Percentiles rank a stretch among this genome's conserved stretches.
Conservation (phyloP, 768 basidiomycete species). For the Psilocybe tampanensis region DNA sequence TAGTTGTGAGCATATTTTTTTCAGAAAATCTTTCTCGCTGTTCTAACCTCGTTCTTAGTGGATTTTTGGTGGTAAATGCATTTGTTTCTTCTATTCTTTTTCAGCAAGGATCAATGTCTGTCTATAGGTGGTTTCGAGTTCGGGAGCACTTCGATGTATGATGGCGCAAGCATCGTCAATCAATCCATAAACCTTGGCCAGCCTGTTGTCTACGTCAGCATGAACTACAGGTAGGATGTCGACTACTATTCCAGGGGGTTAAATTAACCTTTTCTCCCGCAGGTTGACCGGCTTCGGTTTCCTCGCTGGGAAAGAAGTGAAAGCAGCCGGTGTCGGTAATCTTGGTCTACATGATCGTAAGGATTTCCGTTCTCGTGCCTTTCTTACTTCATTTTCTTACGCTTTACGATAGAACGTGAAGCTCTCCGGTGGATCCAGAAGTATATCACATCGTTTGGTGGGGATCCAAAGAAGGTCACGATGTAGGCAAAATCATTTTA, state of each 20-base stretch:
- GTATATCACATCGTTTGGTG: constrained; percentile 65
- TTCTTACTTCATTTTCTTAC: not conserved
- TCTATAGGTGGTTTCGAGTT: constrained; percentile 15
- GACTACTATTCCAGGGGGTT: too few species aligned
- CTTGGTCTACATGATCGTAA: constrained; percentile 67
- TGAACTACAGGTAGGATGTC: constrained; percentile 47
- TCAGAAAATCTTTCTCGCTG: not conserved
- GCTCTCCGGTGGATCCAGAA: constrained; percentile 68
- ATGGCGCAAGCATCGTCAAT: constrained; percentile 33
- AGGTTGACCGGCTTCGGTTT: constrained; percentile 49
- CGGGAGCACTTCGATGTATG: constrained; percentile 38
- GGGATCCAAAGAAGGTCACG: constrained; percentile 61
- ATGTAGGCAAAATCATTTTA: constrained; percentile 33
- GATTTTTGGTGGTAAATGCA: constrained; percentile 47
- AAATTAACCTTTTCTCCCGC: not conserved
- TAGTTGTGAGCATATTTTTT: constrained; percentile 36
- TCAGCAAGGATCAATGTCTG: constrained; percentile 2
- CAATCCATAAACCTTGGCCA: constrained; percentile 43
- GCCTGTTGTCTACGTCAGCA: constrained; percentile 53
- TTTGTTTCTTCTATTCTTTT: constrained; percentile 7
- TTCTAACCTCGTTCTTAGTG: constrained; percentile 33
- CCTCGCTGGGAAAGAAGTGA: constrained; percentile 52
- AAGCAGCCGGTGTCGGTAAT: constrained; percentile 55
- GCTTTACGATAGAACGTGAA: constrained; percentile 43
- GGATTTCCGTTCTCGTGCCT: constrained; percentile 14